Evolutionary conservation across 306 rosid species (phyloP), one percentile per base, ranked within the genome.

Genomic region (Delonix regia): DNA sequence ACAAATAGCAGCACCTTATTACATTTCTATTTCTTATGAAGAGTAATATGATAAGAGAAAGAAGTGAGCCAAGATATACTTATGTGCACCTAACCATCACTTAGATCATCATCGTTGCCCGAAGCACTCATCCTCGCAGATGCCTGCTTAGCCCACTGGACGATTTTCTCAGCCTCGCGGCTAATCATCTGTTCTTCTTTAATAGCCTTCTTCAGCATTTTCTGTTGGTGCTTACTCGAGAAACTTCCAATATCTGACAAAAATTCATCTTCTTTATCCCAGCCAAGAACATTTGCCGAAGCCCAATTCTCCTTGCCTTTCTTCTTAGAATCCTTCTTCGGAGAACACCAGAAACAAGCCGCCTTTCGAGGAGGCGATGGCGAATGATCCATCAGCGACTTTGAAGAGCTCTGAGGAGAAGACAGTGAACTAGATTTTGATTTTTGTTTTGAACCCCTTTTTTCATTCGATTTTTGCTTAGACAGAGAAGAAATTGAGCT

Each of bases 281-380:
- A 86, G 15, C 85, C 82, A 13, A 80, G 30, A 67, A 69, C 78
- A 25, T 27, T 28, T 5, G 12, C 69, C 2, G 25, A 34, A 7
- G 7, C 61, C 75, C 65, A 61, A 72, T 85, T 84, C 73, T 88
- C 91, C 65, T 81, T 92, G 6, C 81, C 85, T 75, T 81, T 88
- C 80, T 76, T 89, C 52, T 72, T 51, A n/a, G 86, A 71, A 18
- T 62, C 80, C 87, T 90, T 94, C 85, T 90, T 92, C 11, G 97
- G 93, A 25, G 95, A 89, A 53, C 93, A 89, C 93, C 97, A 94
- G 77, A 90, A 88, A 77, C 94, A 89, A 19, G 95, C 91, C 11
- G 61, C 13, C 73, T 72, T 90, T 45, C 82, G 82, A 27, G 93
- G 91, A 8, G 97, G 98, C 19, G 96, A 93, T 0, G 89, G 90